Percentiles rank a stretch among this genome's conserved stretches.
Conservation (phyloP, 2,329 filamentous ascomycete genomes). For the Aspergillus nomiae region DNA sequence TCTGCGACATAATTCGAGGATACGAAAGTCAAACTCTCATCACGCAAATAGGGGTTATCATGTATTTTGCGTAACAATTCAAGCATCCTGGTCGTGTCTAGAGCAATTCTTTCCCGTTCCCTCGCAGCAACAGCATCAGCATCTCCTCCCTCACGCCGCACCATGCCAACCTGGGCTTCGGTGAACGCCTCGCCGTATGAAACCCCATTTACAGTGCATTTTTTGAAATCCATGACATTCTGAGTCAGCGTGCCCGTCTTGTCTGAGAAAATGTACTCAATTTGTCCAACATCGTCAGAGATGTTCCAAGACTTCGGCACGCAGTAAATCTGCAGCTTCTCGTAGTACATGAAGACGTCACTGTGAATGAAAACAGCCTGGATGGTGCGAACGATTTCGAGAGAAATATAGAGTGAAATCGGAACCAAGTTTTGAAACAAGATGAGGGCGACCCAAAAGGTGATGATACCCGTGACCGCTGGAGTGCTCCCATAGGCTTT, state of each 20-base stretch:
- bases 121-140: constrained; percentile 76
- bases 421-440: constrained; percentile 98
- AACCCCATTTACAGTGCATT: constrained; percentile 93
- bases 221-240: constrained; percentile 99
- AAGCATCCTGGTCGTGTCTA: constrained; percentile 73
- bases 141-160: constrained; percentile 84
- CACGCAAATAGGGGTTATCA: constrained; percentile 86
- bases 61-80: constrained; percentile 72
- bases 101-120: constrained; percentile 75
- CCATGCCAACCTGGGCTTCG: constrained; percentile 94
- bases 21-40: constrained; percentile 88
- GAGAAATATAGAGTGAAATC: constrained; percentile 94
- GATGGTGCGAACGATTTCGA: constrained; percentile 90
- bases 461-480: constrained; percentile 85
- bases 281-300: constrained; percentile 94
- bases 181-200: constrained; percentile 98
- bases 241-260: constrained; percentile 89
- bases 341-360: constrained; percentile 96
- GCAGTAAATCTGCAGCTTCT: constrained; percentile 88
- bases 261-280: constrained; percentile 98
- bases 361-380: constrained; percentile 98
- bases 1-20: constrained; percentile 87
- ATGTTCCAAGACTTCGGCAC: constrained; percentile 99
- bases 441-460: constrained; percentile 93
- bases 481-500: constrained; percentile 77